A percentile compares a stretch with the other conserved stretches of the same genome.
Conservation (phyloP, 805 yeast genomes). For the Komagataella mondaviorum region DNA sequence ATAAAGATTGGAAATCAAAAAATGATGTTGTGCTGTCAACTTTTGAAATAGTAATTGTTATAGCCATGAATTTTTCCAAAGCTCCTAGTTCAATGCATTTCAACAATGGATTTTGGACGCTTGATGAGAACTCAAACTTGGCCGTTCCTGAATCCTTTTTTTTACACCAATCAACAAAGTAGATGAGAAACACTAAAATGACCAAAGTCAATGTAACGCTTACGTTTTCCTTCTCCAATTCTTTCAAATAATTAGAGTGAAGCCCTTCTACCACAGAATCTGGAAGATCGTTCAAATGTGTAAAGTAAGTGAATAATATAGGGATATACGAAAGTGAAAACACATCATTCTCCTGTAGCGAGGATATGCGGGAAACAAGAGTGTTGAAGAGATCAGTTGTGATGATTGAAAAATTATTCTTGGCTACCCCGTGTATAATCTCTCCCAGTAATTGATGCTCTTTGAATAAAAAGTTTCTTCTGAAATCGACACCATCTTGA, state of each 20-base stretch:
- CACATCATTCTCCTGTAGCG: conserved; percentile 45
- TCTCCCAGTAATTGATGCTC: conserved; percentile 67
- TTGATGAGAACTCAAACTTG: conserved; percentile 37
- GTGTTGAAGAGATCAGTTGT: conserved; percentile 19
- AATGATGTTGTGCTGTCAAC: conserved; percentile 25
- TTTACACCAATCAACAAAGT: conserved; percentile 60
- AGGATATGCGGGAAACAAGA: conserved; percentile 30
- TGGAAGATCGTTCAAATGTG: conserved; percentile 19
- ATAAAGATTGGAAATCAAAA: conserved; percentile 51
- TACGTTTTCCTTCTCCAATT: conserved; percentile 22
- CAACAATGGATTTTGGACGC: conserved; percentile 47
- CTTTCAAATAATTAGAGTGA: conserved; percentile 22
- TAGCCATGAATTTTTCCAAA: conserved; percentile 52
- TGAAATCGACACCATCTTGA: conserved; percentile 34
- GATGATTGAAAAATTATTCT: conserved; percentile 19
- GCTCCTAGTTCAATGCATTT: conserved; percentile 52
- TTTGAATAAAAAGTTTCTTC: conserved; percentile 46
- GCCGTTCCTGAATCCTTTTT: conserved; percentile 23
- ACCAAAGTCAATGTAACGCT: conserved; percentile 39
- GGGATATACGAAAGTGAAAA: conserved; percentile 57
- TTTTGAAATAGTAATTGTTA: conserved; percentile 34
- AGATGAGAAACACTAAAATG: conserved; percentile 37
- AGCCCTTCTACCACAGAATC: conserved; percentile 23
- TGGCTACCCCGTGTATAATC: conserved; percentile 38
- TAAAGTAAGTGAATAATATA: conserved; percentile 31